Evolutionary conservation across 2,329 filamentous ascomycete genomes (phyloP).

Genomic region (Arthroderma sp.): DNA sequence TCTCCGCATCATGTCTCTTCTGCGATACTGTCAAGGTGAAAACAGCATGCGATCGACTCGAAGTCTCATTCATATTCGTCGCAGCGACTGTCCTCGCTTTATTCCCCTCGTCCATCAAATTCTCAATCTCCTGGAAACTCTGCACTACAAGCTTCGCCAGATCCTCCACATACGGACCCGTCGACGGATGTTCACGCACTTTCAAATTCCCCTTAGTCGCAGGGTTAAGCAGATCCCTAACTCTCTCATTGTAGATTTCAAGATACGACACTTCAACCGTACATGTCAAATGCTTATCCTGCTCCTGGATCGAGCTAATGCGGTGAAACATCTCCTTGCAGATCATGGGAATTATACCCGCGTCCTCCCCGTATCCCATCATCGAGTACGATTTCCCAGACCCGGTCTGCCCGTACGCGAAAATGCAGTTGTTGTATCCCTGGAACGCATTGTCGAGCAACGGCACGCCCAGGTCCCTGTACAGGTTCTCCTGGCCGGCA

Average conservation of each 20-base stretch:
- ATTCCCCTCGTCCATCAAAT: constrained; percentile 98
- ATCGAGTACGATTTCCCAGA: constrained; percentile 99
- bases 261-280: constrained; percentile 97
- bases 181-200: constrained; percentile 93
- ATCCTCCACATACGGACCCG: constrained; percentile 95
- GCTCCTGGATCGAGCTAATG: constrained; percentile 54
- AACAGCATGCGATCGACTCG: constrained; percentile 92
- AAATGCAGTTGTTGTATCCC: constrained; percentile 99
- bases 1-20: constrained; percentile 79
- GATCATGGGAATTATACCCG: constrained; percentile 91
- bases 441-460: constrained; percentile 95
- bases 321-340: constrained; percentile 95
- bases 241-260: constrained; percentile 98
- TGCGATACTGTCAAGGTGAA: constrained; percentile 94
- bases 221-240: constrained; percentile 88
- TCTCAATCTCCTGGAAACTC: constrained; percentile 88
- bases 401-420: constrained; percentile 95
- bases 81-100: constrained; percentile 95
- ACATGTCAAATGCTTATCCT: constrained; percentile 65
- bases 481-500: constrained; percentile 79
- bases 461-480: constrained; percentile 75
- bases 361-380: constrained; percentile 97
- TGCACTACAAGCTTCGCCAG: constrained; percentile 87
- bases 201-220: constrained; percentile 92
- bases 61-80: constrained; percentile 99